Conservation (phyloP, 805 yeast genomes). For the Cyberlindnera petersonii region DNA sequence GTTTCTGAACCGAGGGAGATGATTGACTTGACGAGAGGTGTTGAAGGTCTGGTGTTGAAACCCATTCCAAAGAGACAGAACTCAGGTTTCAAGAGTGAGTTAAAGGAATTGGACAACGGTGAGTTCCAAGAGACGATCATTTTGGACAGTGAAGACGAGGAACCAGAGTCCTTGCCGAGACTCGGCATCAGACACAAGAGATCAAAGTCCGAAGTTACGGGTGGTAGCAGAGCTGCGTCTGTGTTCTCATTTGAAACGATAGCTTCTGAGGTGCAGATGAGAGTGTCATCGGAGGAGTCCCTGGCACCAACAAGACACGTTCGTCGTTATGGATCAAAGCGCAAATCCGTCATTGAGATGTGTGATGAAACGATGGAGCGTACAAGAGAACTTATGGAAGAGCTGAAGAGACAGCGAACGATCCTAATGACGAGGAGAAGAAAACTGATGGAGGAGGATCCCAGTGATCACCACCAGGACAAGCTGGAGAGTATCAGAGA, state of each 20-base stretch:
- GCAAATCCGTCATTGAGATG: conserved; percentile 20
- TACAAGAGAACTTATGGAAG: conserved; percentile 22
- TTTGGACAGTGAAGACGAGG: conserved; percentile 23
- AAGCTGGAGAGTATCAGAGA: conserved; percentile 12
- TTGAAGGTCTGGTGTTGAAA: conserved; percentile 7
- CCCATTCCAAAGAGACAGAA: neutral
- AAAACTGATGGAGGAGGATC: conserved; percentile 15
- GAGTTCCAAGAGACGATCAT: conserved; percentile 22
- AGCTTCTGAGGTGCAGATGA: conserved; percentile 24
- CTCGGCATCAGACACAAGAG: conserved; percentile 3
- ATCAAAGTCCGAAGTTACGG: conserved; percentile 13
- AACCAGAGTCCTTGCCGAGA: neutral
- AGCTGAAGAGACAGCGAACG: conserved; percentile 25
- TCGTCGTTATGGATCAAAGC: conserved; percentile 15
- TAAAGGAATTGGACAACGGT: conserved; percentile 20
- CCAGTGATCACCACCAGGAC: conserved; percentile 11
- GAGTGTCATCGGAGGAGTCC: conserved; percentile 2
- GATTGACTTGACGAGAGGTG: conserved; percentile 6
- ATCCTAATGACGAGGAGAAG: conserved; percentile 15
- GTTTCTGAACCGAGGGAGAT: conserved; percentile 2
- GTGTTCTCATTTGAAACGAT: conserved; percentile 25
- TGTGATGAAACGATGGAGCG: conserved; percentile 26
- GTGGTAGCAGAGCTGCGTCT: conserved; percentile 12
- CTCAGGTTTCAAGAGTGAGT: conserved; percentile 11
- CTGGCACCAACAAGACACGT: neutral